A percentile compares a stretch with the other conserved stretches of the same genome.
Conservation (phyloP, 352 stramenopile species). For the Phytophthora capsici region DNA sequence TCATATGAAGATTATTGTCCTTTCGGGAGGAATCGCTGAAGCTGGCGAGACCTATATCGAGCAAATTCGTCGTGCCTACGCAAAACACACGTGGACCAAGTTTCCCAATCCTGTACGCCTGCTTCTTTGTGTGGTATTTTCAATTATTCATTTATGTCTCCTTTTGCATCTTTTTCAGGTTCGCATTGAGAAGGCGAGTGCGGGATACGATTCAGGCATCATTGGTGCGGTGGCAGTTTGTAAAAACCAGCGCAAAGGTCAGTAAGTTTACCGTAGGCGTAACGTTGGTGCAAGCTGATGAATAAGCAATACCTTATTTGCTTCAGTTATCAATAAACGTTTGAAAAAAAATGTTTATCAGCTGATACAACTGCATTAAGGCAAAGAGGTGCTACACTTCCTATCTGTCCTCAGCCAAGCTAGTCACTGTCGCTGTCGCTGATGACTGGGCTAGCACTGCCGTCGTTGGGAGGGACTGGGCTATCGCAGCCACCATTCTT, state of each 20-base stretch:
- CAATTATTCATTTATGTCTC: background rate
- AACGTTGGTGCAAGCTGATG: slow-evolving; percentile 7
- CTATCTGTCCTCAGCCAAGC: slow-evolving; percentile 32
- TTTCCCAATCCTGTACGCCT: slow-evolving; percentile 77
- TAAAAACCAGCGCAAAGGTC: slow-evolving; percentile 26
- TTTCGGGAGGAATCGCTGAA: slow-evolving; percentile 80
- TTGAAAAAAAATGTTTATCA: slow-evolving; percentile 12
- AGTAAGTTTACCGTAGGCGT: slow-evolving; percentile 13
- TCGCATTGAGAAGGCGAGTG: slow-evolving; percentile 77
- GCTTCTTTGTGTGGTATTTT: slow-evolving; percentile 6
- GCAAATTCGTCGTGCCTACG: slow-evolving; percentile 62
- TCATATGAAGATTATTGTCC: slow-evolving; percentile 68
- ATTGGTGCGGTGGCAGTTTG: slow-evolving; percentile 74
- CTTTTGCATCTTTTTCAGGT: slow-evolving; percentile 40
- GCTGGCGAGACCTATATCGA: slow-evolving; percentile 73
- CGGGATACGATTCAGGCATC: slow-evolving; percentile 86
- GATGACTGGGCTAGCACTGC: slow-evolving; percentile 71
- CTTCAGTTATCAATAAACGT: slow-evolving; percentile 8
- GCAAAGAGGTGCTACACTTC: slow-evolving; percentile 6
- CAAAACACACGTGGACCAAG: slow-evolving; percentile 77
- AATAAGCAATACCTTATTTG: background rate
- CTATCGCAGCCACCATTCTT: slow-evolving; percentile 39
- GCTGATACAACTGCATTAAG: slow-evolving; percentile 9
- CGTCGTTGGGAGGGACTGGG: slow-evolving; percentile 31
- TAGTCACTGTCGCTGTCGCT: slow-evolving; percentile 82